Evolutionary conservation across 306 rosid genomes (phyloP).

Genomic region (Rosa persica): DNA sequence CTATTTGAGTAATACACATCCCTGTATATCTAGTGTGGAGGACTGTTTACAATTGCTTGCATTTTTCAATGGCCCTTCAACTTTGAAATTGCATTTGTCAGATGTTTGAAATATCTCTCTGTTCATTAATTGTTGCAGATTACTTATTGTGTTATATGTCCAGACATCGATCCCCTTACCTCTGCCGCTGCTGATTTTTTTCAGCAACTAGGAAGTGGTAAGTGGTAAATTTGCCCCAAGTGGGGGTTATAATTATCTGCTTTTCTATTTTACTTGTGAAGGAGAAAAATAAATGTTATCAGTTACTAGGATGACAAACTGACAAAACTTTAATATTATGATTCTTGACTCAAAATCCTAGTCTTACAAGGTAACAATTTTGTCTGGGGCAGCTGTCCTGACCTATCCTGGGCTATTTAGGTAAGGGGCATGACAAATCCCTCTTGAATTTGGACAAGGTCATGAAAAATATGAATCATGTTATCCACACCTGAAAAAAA

Average conservation of each 20-base stretch:
- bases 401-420: not conserved
- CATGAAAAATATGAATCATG: not conserved
- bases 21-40: constrained; percentile 9
- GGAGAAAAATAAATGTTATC: not conserved
- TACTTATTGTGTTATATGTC: constrained; percentile 77
- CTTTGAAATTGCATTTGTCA: constrained; percentile 9
- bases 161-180: constrained; percentile 93
- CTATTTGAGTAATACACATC: constrained; percentile 14
- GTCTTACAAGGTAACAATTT: not conserved
- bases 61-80: not conserved
- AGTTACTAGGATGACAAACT: not conserved
- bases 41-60: constrained; percentile 5
- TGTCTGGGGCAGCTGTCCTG: not conserved
- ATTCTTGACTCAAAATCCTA: constrained; percentile 1
- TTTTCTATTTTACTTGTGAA: not conserved
- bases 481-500: not conserved
- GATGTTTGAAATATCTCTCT: not conserved
- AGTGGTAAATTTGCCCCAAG: constrained; percentile 22
- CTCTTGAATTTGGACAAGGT: constrained; percentile 1
- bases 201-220: constrained; percentile 96
- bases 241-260: not conserved
- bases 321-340: not conserved
- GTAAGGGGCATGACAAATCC: not conserved
- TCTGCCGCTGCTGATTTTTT: constrained; percentile 94
- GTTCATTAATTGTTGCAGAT: constrained; percentile 63